Base-by-base conservation (phyloP, 2,329 filamentous ascomycete species). In the Xylaria sp. region DNA sequence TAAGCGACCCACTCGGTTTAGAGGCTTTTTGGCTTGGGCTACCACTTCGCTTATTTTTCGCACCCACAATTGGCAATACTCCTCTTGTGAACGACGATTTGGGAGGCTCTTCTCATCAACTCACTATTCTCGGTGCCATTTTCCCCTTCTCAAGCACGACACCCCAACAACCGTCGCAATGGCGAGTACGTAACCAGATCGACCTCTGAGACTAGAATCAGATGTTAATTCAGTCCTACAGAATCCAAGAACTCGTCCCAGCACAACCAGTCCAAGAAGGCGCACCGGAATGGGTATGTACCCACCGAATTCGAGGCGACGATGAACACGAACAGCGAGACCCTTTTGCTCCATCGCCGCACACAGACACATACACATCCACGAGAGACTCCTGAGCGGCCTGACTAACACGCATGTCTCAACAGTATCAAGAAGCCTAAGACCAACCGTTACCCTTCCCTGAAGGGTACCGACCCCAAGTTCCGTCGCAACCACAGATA, bases 241-340 rank as follows among this genome's bases (percentile, higher is more conserved):
- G 92, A 97, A 87, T 97, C 94, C 75, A 97, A 97, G 92, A 97
- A 97, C 89, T 95, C 91, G 83, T 97, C 93, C 76, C 93, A 97
- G 86, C 92, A 97, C 84, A 97, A 97, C 83, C 90, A 94, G 88
- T 87, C 86, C 79, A 90, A 90, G 85, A 99, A 99, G 90, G 92
- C 92, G 83, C 94, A 99, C 89, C 88, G 89, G 78, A 99, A 99
- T 86, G 94, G 94, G 93, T 97, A 89, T 74, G 88, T 83, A 62
- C 34, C 49, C 47, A 54, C 39, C 49, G 52, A 49, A 56, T 55
- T 52, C 23, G 48, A 57, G 46, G 23, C 23, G 23, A 16, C 51
- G 50, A 54, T 52, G 39, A 57, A 34, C 44, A 51, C 47, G 42
- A 49, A 19, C 44, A 49, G 23, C 48, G 30, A 52, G 34, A 6